These are phyloP conservation scores for Catharanthus roseus DNA, from an alignment of 257 asterid species.

Conservation along the genomic window DNA sequence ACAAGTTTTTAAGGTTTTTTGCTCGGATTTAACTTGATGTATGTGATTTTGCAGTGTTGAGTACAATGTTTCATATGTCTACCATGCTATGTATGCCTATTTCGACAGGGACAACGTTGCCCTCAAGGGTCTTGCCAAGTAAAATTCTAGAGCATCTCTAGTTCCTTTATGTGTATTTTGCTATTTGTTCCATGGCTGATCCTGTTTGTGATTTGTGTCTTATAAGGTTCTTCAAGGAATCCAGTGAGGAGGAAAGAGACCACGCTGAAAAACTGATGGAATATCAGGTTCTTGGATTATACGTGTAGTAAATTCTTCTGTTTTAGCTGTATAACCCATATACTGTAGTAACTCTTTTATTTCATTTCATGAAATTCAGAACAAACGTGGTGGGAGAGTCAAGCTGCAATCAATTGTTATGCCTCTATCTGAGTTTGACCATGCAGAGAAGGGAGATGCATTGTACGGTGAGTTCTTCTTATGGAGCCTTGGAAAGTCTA, in stretches of 20 bases:
- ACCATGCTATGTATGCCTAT: constrained; percentile 63
- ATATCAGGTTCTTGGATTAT: constrained; percentile 44
- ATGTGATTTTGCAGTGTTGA: constrained; percentile 43
- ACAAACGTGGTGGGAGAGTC: constrained; percentile 60
- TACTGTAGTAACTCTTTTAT: neutral
- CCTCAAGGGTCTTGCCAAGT: constrained; percentile 58
- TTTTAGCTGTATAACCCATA: neutral
- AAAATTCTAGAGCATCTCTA: constrained; percentile 10
- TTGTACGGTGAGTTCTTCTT: constrained; percentile 40
- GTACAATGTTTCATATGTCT: constrained; percentile 53
- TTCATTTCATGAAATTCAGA: constrained; percentile 14
- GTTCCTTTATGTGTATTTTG: neutral
- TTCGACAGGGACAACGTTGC: constrained; percentile 66
- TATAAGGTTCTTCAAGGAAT: constrained; percentile 53
- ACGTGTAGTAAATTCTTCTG: neutral
- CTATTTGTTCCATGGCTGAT: neutral
- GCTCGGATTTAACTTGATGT: neutral
- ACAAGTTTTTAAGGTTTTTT: neutral
- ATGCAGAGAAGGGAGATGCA: constrained; percentile 80
- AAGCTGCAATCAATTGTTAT: constrained; percentile 62
- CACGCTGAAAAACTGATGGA: constrained; percentile 69
- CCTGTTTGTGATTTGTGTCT: neutral
- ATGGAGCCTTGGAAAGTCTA: neutral
- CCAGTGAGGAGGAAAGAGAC: constrained; percentile 52
- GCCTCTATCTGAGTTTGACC: constrained; percentile 70